These are phyloP conservation scores for Colletotrichum sansevieriae DNA, from an alignment of 2,329 filamentous ascomycete species.

Conservation along the genomic window DNA sequence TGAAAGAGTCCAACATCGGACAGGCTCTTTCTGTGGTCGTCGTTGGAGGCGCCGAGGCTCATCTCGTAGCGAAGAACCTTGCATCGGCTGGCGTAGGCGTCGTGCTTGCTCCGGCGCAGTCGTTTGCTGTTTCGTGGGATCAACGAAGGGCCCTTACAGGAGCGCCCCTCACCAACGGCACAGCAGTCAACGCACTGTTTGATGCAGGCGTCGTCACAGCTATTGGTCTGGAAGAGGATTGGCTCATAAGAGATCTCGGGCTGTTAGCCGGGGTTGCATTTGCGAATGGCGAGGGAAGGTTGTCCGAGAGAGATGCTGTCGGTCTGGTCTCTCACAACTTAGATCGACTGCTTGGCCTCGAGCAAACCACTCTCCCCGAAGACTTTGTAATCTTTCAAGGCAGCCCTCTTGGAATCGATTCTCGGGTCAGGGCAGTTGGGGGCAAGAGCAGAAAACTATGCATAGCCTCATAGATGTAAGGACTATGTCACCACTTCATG, in stretches of 20 bases:
- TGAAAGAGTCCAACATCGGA: constrained; percentile 38
- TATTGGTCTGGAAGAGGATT: constrained; percentile 72
- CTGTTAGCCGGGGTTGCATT: constrained; percentile 71
- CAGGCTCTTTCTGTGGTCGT: constrained; percentile 63
- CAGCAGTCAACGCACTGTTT: constrained; percentile 68
- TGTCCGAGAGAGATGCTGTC: constrained; percentile 67
- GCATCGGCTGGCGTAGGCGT: constrained; percentile 69
- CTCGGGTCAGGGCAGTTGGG: constrained; percentile 66
- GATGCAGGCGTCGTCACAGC: constrained; percentile 70
- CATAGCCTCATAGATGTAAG: not conserved
- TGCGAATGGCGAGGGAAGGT: constrained; percentile 66
- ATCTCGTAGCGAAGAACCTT: constrained; percentile 69
- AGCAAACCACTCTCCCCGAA: constrained; percentile 44
- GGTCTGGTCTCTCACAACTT: constrained; percentile 69
- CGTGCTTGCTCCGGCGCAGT: constrained; percentile 70
- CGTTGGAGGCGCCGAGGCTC: constrained; percentile 73
- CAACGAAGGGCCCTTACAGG: constrained; percentile 72
- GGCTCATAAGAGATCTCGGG: constrained; percentile 70
- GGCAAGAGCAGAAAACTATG: constrained; percentile 51
- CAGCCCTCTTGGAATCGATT: constrained; percentile 71
- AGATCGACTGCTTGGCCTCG: constrained; percentile 67
- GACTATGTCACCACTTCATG: too few species aligned
- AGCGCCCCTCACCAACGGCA: constrained; percentile 75
- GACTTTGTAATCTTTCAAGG: constrained; percentile 75
- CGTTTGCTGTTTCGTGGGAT: constrained; percentile 70